These are phyloP conservation scores for Musa acuminata DNA, from an alignment of 176 grass and related monocot genomes.

Conservation along the genomic window DNA sequence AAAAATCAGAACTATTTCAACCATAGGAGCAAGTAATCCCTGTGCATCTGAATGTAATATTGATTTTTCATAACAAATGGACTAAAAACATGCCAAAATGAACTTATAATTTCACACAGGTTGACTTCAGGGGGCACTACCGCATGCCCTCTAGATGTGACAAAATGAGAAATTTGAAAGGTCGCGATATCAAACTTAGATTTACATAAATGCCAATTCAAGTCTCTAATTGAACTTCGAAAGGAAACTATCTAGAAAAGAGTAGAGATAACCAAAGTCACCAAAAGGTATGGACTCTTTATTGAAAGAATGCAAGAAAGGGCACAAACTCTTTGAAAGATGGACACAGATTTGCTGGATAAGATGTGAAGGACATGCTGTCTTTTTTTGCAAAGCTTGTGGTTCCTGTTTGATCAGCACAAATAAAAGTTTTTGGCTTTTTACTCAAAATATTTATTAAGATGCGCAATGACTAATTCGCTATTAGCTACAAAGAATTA, in stretches of 20 bases:
- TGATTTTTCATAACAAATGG: no score
- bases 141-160: no score
- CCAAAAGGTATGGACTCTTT: no score
- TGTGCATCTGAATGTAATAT: no score
- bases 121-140: no score
- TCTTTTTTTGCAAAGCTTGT: not conserved
- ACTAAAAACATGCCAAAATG: no score
- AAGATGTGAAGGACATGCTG: not conserved
- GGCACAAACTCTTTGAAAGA: not conserved
- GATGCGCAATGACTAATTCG: not conserved
- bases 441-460: not conserved
- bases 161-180: no score
- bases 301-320: no score
- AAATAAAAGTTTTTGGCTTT: not conserved
- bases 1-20: no score
- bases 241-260: not conserved
- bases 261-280: not conserved
- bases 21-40: no score
- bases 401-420: not conserved
- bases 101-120: no score
- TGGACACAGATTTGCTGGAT: not conserved
- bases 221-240: not conserved
- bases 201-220: not conserved
- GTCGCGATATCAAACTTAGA: no score
- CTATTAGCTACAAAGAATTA: not conserved